These are phyloP conservation scores for Neocucurbitaria cava DNA, from an alignment of 2,329 filamentous ascomycete genomes.

Conservation along the genomic window DNA sequence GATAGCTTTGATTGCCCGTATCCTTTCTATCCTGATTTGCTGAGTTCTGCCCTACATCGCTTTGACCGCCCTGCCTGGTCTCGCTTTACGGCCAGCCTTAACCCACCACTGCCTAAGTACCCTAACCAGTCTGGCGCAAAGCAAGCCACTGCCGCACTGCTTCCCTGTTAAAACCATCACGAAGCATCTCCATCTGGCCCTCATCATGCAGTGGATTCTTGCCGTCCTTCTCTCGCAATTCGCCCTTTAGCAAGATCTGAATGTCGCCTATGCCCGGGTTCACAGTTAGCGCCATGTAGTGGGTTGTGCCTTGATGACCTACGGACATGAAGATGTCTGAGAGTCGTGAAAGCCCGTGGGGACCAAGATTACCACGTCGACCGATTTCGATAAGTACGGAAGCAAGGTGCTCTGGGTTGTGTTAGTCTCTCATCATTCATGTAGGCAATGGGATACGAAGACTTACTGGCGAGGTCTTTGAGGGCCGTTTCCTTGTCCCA, in stretches of 20 bases:
- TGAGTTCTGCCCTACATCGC: background rate
- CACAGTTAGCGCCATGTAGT: conserved; percentile 13
- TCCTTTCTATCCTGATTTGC: background rate
- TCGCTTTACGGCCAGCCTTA: background rate
- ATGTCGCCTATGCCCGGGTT: background rate
- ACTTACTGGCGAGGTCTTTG: background rate
- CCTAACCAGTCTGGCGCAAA: background rate
- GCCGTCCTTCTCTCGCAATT: conserved; percentile 1
- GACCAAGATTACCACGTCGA: conserved; percentile 6
- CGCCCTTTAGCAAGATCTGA: conserved; percentile 6
- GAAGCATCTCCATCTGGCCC: conserved; percentile 4
- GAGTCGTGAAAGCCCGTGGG: conserved; percentile 4
- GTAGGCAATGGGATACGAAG: background rate
- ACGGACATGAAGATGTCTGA: conserved; percentile 9
- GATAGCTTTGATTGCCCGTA: background rate
- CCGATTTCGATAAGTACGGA: background rate
- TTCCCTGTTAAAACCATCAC: conserved; percentile 6
- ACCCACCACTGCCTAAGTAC: background rate
- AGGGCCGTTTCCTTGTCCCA: background rate
- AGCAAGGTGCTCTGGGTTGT: background rate
- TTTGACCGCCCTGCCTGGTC: too few relatives aligned
- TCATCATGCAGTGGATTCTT: conserved; percentile 6
- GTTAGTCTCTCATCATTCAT: background rate
- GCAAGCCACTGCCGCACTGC: background rate
- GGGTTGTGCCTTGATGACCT: conserved; percentile 4